These are phyloP conservation scores for Geranium brycei DNA, from an alignment of 345 rosid genomes.

Conservation along the genomic window DNA sequence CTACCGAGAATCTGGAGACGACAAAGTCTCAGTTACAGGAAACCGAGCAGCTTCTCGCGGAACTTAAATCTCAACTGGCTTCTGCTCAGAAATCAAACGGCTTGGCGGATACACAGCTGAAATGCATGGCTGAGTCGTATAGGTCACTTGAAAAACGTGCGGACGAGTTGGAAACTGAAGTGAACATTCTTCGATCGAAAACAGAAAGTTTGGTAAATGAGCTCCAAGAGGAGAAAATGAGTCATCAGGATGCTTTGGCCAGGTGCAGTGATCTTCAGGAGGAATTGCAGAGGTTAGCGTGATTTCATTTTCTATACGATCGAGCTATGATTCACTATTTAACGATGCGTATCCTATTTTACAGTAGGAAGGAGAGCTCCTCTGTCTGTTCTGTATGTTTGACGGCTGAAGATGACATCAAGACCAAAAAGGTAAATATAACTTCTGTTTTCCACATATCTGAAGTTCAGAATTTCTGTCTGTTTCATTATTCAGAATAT, in stretches of 20 bases:
- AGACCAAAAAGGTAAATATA: slow-evolving; percentile 54
- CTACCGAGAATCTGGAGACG: slow-evolving; percentile 52
- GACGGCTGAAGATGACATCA: slow-evolving; percentile 37
- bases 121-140: slow-evolving; percentile 96
- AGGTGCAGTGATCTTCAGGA: slow-evolving; percentile 73
- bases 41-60: slow-evolving; percentile 67
- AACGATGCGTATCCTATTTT: slow-evolving; percentile 9
- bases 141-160: slow-evolving; percentile 75
- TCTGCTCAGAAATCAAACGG: slow-evolving; percentile 60
- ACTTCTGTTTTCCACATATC: background rate
- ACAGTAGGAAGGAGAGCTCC: slow-evolving; percentile 37
- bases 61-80: slow-evolving; percentile 55
- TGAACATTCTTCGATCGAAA: slow-evolving; percentile 45
- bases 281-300: slow-evolving; percentile 55
- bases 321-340: background rate
- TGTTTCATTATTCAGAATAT: too few species aligned
- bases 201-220: slow-evolving; percentile 48
- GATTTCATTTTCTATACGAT: background rate
- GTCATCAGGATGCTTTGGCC: slow-evolving; percentile 41
- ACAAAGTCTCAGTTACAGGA: slow-evolving; percentile 59
- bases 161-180: slow-evolving; percentile 54
- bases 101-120: slow-evolving; percentile 85
- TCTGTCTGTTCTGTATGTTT: slow-evolving; percentile 15
- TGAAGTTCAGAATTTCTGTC: too few species aligned
- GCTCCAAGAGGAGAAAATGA: slow-evolving; percentile 49